Evolutionary conservation across 306 rosid species (phyloP).

Genomic region (Pyrus betulifolia): DNA sequence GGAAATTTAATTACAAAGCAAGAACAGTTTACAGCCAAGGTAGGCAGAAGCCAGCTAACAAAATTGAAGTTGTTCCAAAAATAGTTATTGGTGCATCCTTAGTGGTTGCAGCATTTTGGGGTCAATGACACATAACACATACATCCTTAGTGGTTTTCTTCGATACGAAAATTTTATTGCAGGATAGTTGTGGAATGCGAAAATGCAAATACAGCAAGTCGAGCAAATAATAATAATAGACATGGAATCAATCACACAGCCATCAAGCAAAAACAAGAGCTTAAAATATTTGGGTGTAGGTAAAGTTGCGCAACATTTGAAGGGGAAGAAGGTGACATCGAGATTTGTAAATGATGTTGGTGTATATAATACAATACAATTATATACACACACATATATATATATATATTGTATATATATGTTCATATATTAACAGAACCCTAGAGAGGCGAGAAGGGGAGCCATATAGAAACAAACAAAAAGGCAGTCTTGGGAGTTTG

Average conservation of each 20-base stretch:
- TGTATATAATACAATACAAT: not conserved
- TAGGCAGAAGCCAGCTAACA: constrained; percentile 7
- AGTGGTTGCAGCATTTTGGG: not conserved
- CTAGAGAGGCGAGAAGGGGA: not conserved
- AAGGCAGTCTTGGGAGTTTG: constrained; percentile 34
- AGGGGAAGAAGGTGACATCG: constrained; percentile 33
- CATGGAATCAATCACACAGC: constrained; percentile 32
- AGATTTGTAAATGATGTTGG: constrained; percentile 27
- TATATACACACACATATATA: not conserved
- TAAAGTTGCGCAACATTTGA: constrained; percentile 11
- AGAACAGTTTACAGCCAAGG: not conserved
- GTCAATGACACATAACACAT: not conserved
- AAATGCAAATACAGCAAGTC: not conserved
- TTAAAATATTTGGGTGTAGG: constrained; percentile 7
- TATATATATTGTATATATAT: too few species aligned
- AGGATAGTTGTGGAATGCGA: not conserved
- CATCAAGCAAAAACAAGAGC: constrained; percentile 11
- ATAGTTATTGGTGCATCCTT: not conserved
- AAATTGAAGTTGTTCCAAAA: not conserved
- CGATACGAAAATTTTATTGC: not conserved
- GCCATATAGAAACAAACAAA: constrained; percentile 36
- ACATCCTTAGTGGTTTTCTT: not conserved
- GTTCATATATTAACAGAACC: not conserved
- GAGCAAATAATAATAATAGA: not conserved
- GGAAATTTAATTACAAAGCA: constrained; percentile 1